Evolutionary conservation across 2,329 filamentous ascomycete genomes (phyloP), one percentile per base, ranked within the genome.

Genomic region (Exophiala calicioides): DNA sequence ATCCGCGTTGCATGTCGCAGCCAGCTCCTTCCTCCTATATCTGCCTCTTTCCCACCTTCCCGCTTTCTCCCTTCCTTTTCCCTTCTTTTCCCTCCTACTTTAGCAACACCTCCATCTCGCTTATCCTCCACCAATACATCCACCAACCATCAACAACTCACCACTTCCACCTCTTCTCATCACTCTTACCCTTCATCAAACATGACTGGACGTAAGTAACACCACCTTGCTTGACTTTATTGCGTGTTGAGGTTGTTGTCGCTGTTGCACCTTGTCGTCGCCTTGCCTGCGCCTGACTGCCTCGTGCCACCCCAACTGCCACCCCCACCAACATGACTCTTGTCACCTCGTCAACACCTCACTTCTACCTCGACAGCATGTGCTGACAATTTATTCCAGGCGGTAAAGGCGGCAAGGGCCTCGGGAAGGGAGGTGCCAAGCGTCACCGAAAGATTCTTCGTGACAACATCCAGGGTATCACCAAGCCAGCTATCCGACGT

Each of bases 171-270:
- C 40, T 46, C 52, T 44, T 50, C 52, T 61, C 38, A 65, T 55
- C 53, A 47, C 57, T 57, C 60, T 55, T 54, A 45, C 44, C 44
- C 58, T 58, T 65, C 61, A 59, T 61, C 72, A 71, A 78, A 66
- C 60, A 79, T 79, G 76, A 76, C 76, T 78, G 76, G 76, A 72
- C 76, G 76, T 79, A 69, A 77, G 76, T 78, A 50, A 38, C 42
- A 24, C 32, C 35, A 16, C 26, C 8, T 21, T 37, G 18, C 24
- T 12, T 38, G 18, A 29, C n/a, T 26, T 9, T 38, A 3, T 5
- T 38, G 3, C 5, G 10, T 10, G 19, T 49, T 37, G 21, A 54
- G 21, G 24, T 48, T 39, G 35, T 50, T 13, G 51, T 18, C 12
- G 45, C 43, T 21, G 47, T 20, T 36, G 38, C 42, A 47, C 39